Evolutionary conservation across 352 stramenopile genomes (phyloP), one percentile per base, ranked within the genome.

Genomic region (Globisporangium heterothallicum): DNA sequence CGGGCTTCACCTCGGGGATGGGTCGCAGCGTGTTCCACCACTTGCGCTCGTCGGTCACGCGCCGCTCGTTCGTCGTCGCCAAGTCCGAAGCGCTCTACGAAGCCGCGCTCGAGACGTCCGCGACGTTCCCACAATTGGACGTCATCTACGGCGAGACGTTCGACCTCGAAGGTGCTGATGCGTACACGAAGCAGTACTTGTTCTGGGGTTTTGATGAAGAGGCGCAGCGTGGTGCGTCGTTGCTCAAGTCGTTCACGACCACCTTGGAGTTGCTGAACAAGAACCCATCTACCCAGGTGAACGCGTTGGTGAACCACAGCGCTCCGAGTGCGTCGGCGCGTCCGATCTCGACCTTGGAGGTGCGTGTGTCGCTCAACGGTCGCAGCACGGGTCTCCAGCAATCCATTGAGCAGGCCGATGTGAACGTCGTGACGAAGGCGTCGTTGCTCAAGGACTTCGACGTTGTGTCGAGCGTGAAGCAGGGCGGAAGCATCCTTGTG

Each of bases 181-280:
- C 69, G 1, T 86, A 78, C 62, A 78, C 84, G 9, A 96, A 90
- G 51, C 84, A 97, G 63, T 96, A 86, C 64, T 70, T 97, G 44
- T 89, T 97, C 59, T 96, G 78, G 67, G 85, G 86, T 34, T 95
- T 90, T 59, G 84, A 88, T 34, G 68, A 87, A 29, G 72, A 80
- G 19, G 46, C 32, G 21, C 59, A 74, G 52, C 26, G 50, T 29
- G 64, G 67, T 29, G 61, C 54, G 0, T 45, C 64, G 19, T 63
- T 81, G 12, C 66, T 58, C 26, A 48, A 48, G 21, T 47, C 58
- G 29, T 86, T 84, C 52, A 32, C 52, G 21, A 56, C 63, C 41
- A 84, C 72, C 32, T 59, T 88, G 26, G 49, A 68, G 38, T 45
- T 85, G 42, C 58, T 88, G 10, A 72, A 78, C 63, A 76, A 76